These are phyloP conservation scores for Aspergillus candidus DNA, from an alignment of 2,329 filamentous ascomycete species.

Conservation along the genomic window DNA sequence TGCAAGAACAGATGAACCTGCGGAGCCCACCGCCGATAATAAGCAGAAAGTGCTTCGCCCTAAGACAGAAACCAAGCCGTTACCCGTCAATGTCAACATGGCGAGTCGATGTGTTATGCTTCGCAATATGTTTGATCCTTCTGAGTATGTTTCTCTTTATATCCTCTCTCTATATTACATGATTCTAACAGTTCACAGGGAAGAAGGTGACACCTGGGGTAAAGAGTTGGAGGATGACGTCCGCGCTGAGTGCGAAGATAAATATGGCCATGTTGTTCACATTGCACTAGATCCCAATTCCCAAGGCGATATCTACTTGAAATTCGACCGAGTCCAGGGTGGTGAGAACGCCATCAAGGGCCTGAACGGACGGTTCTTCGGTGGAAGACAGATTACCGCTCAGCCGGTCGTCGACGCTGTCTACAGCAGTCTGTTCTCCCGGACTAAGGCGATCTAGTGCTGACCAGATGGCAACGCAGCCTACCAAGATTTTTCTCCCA, in stretches of 20 bases:
- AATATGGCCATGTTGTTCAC: constrained; percentile 97
- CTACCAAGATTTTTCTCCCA: constrained; percentile 12
- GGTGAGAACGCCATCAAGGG: constrained; percentile 97
- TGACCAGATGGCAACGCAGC: constrained; percentile 15
- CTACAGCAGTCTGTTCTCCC: constrained; percentile 93
- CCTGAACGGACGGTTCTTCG: constrained; percentile 94
- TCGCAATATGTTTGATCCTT: constrained; percentile 90
- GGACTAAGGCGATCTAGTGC: constrained; percentile 67
- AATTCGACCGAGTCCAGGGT: constrained; percentile 92
- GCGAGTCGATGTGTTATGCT: constrained; percentile 90
- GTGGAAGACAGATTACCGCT: constrained; percentile 84
- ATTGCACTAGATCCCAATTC: constrained; percentile 91
- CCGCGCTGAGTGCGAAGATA: constrained; percentile 82
- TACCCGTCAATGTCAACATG: constrained; percentile 82
- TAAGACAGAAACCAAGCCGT: constrained; percentile 69
- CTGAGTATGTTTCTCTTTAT: constrained; percentile 61
- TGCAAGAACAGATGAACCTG: constrained; percentile 83
- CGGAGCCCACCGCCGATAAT: constrained; percentile 53
- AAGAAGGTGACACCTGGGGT: constrained; percentile 80
- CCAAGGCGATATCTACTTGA: constrained; percentile 94
- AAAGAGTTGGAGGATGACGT: constrained; percentile 94
- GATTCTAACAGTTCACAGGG: constrained; percentile 50
- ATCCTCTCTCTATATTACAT: background rate
- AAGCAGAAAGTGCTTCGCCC: constrained; percentile 69
- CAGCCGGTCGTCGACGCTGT: constrained; percentile 96